A percentile compares a stretch with the other conserved stretches of the same genome.
Conservation (phyloP, 2,329 filamentous ascomycete species). For the Bretziella fagacearum region DNA sequence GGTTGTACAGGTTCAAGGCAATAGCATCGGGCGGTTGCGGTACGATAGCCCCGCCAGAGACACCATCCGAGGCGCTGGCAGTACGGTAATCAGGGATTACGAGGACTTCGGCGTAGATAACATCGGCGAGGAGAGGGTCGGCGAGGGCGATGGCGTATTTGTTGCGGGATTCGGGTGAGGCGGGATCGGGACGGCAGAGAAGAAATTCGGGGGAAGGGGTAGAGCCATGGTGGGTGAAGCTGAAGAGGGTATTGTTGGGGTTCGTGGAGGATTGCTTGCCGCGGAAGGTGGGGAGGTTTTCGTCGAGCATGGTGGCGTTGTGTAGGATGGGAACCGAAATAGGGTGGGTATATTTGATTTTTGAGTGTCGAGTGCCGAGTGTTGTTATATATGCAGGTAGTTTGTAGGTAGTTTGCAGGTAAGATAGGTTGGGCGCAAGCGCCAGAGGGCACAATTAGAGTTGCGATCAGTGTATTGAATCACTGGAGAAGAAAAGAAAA, state of each 20-base stretch:
- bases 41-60: not conserved
- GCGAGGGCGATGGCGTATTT: constrained; percentile 76
- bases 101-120: constrained; percentile 76
- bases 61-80: constrained; percentile 8
- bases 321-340: too few species aligned
- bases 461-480: too few species aligned
- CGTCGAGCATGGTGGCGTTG: constrained; percentile 70
- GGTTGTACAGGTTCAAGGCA: constrained; percentile 80
- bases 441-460: too few species aligned
- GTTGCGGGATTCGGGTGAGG: constrained; percentile 50
- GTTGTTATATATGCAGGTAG: too few species aligned
- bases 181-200: constrained; percentile 59
- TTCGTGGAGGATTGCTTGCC: constrained; percentile 36
- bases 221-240: constrained; percentile 54
- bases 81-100: constrained; percentile 75
- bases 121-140: constrained; percentile 62
- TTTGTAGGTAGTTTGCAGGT: too few species aligned
- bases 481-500: too few species aligned
- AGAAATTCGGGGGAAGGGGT: constrained; percentile 66
- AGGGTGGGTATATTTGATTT: too few species aligned
- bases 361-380: too few species aligned
- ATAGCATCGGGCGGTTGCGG: constrained; percentile 48
- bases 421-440: too few species aligned
- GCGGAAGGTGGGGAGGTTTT: constrained; percentile 67
- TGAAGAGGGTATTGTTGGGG: constrained; percentile 38